phyloP scores from a whole-genome alignment of 306 rosid species.

The Malus orientalis region DNA sequence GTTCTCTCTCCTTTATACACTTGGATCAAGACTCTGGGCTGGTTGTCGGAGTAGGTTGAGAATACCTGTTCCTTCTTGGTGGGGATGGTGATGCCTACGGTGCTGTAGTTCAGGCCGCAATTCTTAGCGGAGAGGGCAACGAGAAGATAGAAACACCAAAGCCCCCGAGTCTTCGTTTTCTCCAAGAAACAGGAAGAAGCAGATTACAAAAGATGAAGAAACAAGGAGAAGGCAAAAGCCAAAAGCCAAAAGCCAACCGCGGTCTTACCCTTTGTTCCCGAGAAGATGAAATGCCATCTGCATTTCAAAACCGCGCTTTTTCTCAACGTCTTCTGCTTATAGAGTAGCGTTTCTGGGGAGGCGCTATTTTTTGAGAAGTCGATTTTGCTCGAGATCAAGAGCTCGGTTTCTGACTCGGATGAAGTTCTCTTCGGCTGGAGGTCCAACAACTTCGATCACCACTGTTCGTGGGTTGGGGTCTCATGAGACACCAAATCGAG shows the following conservation, averaged over 20 bases:
- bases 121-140: no score
- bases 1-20: no score
- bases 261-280: not conserved
- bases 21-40: no score
- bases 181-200: not conserved
- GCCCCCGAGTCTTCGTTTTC: not conserved
- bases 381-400: constrained; percentile 25
- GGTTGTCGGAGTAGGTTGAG: no score
- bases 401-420: constrained; percentile 17
- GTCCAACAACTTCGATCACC: constrained; percentile 4
- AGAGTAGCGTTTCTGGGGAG: not conserved
- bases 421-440: constrained; percentile 24
- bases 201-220: not conserved
- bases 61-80: no score
- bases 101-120: no score
- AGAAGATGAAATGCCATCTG: constrained; percentile 23
- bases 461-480: constrained; percentile 30
- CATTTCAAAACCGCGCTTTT: not conserved
- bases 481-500: constrained; percentile 17
- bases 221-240: not conserved
- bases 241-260: not conserved
- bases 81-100: no score
- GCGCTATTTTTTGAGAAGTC: constrained; percentile 2
- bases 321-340: not conserved
- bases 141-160: not conserved